Base-by-base conservation (phyloP, 768 basidiomycete species). In the Boletus tomentosulus region DNA sequence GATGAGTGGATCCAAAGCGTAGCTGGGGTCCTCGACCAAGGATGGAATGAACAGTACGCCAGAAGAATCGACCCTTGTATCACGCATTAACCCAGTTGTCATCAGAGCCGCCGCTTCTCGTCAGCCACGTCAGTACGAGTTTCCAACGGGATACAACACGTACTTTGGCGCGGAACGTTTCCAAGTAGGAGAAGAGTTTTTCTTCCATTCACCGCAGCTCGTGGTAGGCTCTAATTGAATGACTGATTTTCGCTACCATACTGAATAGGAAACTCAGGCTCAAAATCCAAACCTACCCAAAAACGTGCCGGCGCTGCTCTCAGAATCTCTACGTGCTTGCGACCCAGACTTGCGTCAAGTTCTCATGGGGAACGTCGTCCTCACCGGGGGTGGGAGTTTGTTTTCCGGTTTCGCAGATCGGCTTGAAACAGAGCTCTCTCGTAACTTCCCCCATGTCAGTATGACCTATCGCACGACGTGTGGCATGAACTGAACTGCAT, bases 1-100 rank as follows among this genome's bases (percentile, higher is more conserved):
- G 96, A 99, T 41, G 90, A 92, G 68, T 98, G 96, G 93, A 81
- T 92, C 54, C 92, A 95, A 68, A 85, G 85, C 59, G 84, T 91
- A 33, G 88, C 85, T 5, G 91, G 89, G 28, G 86, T 96, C n/a
- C 74, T 89, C 28, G 87, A 92, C 46, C 85, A 86, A 57, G 85
- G 86, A 10, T 95, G 90, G 87, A 92, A 92, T 61, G 93, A 95
- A 37, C 85, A 91, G 89, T 91, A 57, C 64, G 86, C 62, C 15
- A 9, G 16, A 47, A 38, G 25, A 6, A 16, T n/a, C 37, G 7
- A 16, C 24, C 9, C 33, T 25, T 51, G 30, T 27, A 42, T 48
- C 35, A 24, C 6, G 12, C 35, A 1, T 46, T 53, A 3, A 66
- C 22, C 11, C 38, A 22, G 22, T 35, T 28, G 13, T 10, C 44